Base-by-base conservation (phyloP, 306 rosid species). In the Glycine soja region DNA sequence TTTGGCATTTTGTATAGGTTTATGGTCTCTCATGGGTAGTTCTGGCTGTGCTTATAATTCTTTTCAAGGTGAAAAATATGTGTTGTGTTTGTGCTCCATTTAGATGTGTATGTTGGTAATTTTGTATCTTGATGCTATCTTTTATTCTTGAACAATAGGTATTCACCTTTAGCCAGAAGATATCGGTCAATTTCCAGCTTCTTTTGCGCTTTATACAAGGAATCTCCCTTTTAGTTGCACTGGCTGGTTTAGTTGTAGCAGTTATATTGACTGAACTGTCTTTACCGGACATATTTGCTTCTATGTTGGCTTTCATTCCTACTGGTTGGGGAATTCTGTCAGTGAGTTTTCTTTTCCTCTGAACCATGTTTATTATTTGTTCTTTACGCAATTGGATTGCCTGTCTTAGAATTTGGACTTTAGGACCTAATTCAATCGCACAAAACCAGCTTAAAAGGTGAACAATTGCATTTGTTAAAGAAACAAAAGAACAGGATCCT, bases 321-420 rank as follows among this genome's bases (percentile, higher is more conserved):
- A 93, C 99, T 3, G 98, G 99, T 80, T 93, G 99, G 99, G 98
- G 94, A 88, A 78, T 95, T 77, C 89, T 95, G 30, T 93, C 91
- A 7, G 99, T 92, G 85, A 89, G 99, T 90, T 87, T 52, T 76
- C 62, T 42, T 66, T 46, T 36, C 67, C 63, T 9, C n/a, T 72
- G 8, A 53, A n/a, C 45, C 42, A 40, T 46, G 9, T 76, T 7
- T 66, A 34, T 47, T 45, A 19, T 16, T 69, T 52, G 3, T 24
- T 8, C n/a, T 46, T 69, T 50, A 16, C 3, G 7, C 52, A 16
- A 15, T 56, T 56, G 38, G 57, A 32, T 51, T 51, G 48, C 38
- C 36, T 76, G 11, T 24, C 38, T 19, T 59, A 59, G 2, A 3
- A 59, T 58, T 58, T 58, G 6, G 13, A 6, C 36, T 24, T 3